Base-by-base conservation (phyloP, 106 monocot species). In the Triglochin maritima region DNA sequence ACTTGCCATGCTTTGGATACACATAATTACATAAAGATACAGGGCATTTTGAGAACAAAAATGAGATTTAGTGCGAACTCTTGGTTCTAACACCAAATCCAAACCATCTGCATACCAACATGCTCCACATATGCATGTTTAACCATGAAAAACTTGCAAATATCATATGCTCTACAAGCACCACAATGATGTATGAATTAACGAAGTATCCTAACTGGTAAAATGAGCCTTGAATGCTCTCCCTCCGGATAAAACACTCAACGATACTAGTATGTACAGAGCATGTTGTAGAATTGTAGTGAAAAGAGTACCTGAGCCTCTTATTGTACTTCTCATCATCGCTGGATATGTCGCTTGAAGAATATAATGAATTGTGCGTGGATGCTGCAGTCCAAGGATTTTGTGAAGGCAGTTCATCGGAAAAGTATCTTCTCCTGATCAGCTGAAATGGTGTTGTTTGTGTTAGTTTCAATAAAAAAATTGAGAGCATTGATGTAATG, bases 371-470 rank as follows among this genome's bases (percentile, higher is more conserved):
- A 66, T 63, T 79, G 44, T 69, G 65, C 4, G 59, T 46, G 12
- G 84, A 70, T 64, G 74, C 51, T 45, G 65, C 10, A 57, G 84
- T 82, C 94, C 89, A 94, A 59, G 77, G 71, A 71, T 57, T 94
- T 56, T 77, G 68, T 43, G 71, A 71, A 56, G 80, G 80, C 65
- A 77, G 64, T 2, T 89, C 89, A 47, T 89, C 82, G 67, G 94
- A 85, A 67, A 94, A 89, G 74, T 94, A 94, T 76, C 94, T 89
- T 68, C 94, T 89, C 57, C 81, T 74, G 56, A 94, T 85, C 79
- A 94, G 81, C 94, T 94, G 79, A 60, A 83, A 73, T 46, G 4
- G 50, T 47, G 9, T 50, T 43, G 9, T 54, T 53, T 52, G 50
- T 44, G 8, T 67, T 4, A 55, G 67, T 67, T 67, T 54, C 54